phyloP scores from a whole-genome alignment of 108 stramenopile genomes.

The Schizochytrium sp. region DNA sequence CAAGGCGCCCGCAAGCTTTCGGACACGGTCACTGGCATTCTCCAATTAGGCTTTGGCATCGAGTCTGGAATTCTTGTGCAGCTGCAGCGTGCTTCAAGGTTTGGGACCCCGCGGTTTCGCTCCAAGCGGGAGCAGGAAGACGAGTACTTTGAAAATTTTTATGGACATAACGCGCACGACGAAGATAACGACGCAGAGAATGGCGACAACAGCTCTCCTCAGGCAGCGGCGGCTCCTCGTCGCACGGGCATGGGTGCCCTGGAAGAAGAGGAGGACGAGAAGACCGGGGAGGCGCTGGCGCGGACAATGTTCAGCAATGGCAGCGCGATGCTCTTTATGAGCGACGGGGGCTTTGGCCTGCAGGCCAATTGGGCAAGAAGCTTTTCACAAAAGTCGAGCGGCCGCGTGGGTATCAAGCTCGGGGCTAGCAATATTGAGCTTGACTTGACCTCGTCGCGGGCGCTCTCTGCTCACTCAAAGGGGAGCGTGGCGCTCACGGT shows the following conservation, averaged over 20 bases:
- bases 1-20: slow-evolving; percentile 1
- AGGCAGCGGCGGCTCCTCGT: no score
- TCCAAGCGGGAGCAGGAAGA: slow-evolving; percentile 1
- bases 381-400: neutral
- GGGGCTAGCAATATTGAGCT: neutral
- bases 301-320: neutral
- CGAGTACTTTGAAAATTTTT: neutral
- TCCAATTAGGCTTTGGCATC: neutral
- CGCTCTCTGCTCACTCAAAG: neutral
- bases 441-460: neutral
- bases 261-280: neutral
- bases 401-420: neutral
- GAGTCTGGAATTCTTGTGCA: slow-evolving; percentile 2
- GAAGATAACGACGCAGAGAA: neutral
- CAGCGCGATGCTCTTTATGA: neutral
- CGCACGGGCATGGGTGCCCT: neutral
- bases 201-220: neutral
- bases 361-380: neutral
- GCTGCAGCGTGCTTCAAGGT: neutral
- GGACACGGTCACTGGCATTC: neutral
- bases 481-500: neutral
- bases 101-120: neutral
- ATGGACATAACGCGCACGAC: neutral
- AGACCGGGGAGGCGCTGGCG: neutral
- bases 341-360: neutral